Conservation (phyloP, 202 grass and related monocot species). For the Dendrocalamus latiflorus region DNA sequence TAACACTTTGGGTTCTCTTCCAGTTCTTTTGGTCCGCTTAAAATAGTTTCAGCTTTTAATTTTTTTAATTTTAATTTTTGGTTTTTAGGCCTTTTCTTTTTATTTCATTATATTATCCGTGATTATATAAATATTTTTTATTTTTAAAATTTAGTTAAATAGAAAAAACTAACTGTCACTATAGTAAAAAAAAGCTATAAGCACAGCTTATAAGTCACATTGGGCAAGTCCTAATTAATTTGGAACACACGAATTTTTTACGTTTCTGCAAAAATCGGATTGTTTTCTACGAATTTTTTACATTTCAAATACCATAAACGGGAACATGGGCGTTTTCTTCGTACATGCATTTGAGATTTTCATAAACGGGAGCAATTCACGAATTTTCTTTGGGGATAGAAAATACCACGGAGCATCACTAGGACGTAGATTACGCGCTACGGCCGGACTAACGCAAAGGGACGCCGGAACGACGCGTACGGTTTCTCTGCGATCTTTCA, state of each 20-base stretch:
- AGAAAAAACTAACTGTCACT: too few relatives aligned
- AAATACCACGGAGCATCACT: background rate
- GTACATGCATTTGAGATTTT: background rate
- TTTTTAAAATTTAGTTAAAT: too few relatives aligned
- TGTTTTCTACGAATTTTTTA: background rate
- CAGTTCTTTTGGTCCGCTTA: too few relatives aligned
- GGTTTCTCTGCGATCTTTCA: background rate
- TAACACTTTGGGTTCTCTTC: too few relatives aligned
- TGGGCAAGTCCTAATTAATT: too few relatives aligned
- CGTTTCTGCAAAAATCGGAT: accelerated
- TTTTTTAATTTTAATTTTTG: too few relatives aligned
- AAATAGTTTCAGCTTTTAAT: too few relatives aligned
- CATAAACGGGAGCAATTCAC: background rate
- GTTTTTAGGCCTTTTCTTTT: too few relatives aligned
- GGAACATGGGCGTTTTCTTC: background rate
- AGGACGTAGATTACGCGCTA: background rate
- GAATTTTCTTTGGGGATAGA: background rate
- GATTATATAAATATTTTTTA: too few relatives aligned
- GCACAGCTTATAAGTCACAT: too few relatives aligned
- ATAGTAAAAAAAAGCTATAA: too few relatives aligned
- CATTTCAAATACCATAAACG: background rate
- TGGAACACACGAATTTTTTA: background rate
- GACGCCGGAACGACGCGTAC: background rate
- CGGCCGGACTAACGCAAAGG: background rate
- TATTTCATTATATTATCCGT: too few relatives aligned